Conservation (phyloP, 768 basidiomycete species). For the Amyloporia xantha region DNA sequence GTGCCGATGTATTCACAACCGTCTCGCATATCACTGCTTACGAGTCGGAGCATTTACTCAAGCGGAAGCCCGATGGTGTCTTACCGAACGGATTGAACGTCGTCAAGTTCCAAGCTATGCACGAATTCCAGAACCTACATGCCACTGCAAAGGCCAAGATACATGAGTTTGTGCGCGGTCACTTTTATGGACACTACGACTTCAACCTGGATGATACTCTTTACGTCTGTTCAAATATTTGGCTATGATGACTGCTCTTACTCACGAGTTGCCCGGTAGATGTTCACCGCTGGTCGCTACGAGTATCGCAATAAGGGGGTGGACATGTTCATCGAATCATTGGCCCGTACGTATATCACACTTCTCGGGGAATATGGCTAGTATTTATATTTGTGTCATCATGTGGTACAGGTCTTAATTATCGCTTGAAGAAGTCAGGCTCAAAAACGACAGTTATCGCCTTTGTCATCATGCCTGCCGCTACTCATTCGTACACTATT, state of each 20-base stretch:
- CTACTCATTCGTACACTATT: slow-evolving; percentile 94
- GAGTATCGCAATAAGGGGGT: slow-evolving; percentile 99
- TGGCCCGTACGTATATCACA: slow-evolving; percentile 87
- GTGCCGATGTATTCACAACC: slow-evolving; percentile 97
- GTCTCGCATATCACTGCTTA: slow-evolving; percentile 98
- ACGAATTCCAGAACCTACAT: slow-evolving; percentile 97
- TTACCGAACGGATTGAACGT: slow-evolving; percentile 97
- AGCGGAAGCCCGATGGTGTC: slow-evolving; percentile 96
- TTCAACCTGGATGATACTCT: slow-evolving; percentile 92
- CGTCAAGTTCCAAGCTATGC: slow-evolving; percentile 98
- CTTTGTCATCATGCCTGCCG: slow-evolving; percentile 98
- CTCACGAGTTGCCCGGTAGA: slow-evolving; percentile 35
- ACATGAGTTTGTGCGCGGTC: slow-evolving; percentile 94
- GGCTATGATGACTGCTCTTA: not conserved
- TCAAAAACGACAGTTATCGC: slow-evolving; percentile 87
- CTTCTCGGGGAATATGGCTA: too few species aligned
- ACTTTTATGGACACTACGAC: slow-evolving; percentile 97
- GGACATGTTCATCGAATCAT: slow-evolving; percentile 98
- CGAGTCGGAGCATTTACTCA: slow-evolving; percentile 92
- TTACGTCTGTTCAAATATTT: slow-evolving; percentile 47
- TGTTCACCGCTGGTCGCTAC: slow-evolving; percentile 99
- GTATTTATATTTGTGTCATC: not conserved
- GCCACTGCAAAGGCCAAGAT: slow-evolving; percentile 94
- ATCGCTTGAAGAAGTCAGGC: slow-evolving; percentile 51
- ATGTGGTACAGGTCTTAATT: slow-evolving; percentile 42